Percentiles rank a stretch among this genome's conserved stretches.
These are phyloP conservation scores for Mycena maculata DNA, from an alignment of 768 basidiomycete species.

Conservation along the genomic window DNA sequence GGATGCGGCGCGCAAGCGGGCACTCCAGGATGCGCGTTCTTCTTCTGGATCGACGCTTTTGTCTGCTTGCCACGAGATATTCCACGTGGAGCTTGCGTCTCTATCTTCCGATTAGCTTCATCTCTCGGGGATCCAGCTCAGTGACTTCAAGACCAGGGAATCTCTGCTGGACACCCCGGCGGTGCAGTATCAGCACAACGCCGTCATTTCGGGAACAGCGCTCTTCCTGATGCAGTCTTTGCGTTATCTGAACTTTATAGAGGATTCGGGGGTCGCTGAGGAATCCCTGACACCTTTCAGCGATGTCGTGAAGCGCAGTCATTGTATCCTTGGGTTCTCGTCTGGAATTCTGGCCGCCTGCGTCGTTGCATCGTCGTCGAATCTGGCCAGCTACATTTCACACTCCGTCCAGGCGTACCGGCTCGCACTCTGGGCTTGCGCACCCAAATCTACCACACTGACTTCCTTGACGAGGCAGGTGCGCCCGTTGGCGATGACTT, in stretches of 20 bases:
- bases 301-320: slow-evolving; percentile 40
- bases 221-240: slow-evolving; percentile 65
- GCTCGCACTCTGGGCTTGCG: slow-evolving; percentile 58
- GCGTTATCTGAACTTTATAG: slow-evolving; percentile 61
- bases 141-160: slow-evolving; percentile 56
- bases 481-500: slow-evolving; percentile 35
- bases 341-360: slow-evolving; percentile 59
- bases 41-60: slow-evolving; percentile 58
- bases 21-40: slow-evolving; percentile 54
- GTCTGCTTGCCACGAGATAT: slow-evolving; percentile 61
- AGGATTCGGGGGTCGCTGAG: slow-evolving; percentile 26
- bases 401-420: slow-evolving; percentile 52
- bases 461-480: slow-evolving; percentile 18
- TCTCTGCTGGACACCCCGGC: slow-evolving; percentile 53
- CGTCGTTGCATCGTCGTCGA: slow-evolving; percentile 52
- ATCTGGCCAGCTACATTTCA: slow-evolving; percentile 48
- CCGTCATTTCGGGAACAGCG: slow-evolving; percentile 59
- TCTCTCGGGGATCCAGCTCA: slow-evolving; percentile 51
- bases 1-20: slow-evolving; percentile 45
- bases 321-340: slow-evolving; percentile 59
- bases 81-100: slow-evolving; percentile 60
- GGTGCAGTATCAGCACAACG: slow-evolving; percentile 53
- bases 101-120: slow-evolving; percentile 52
- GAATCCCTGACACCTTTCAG: slow-evolving; percentile 38
- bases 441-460: slow-evolving; percentile 46